Base-by-base conservation (phyloP, 768 basidiomycete genomes). In the Megacollybia marginata region DNA sequence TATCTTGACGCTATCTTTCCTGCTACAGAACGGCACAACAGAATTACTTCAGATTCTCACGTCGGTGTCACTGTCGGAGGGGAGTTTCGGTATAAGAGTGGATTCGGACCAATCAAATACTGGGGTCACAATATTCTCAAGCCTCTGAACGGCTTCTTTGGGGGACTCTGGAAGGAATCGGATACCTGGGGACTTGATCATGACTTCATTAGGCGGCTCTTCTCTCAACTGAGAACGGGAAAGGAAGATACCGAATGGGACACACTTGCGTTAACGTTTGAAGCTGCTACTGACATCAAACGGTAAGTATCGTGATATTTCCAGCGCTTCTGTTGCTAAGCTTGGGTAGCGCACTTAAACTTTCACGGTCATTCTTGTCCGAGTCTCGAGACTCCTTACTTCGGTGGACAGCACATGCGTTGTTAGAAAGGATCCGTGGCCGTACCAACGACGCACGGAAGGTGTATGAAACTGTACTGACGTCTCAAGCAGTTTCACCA, bases 401-500 rank as follows among this genome's bases (percentile, higher is more conserved):
- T 9, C 82, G 78, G 48, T 92, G 90, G 90, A 71, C 71, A n/a
- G 73, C 74, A n/a, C 88, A 91, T 65, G 87, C 84, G 11, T 80
- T 77, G 46, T 71, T 92, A 15, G 85, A 92, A 59, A 73, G 75
- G 32, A 61, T 82, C 42, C 81, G 87, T 9, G 82, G 81, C 10
- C 76, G 77, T 42, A 51, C 68, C 2, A 79, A 81, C 49, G 86
- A 86, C 18, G 87, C 88, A 12, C 75, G 88, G 32, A 92, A 89
- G 58, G 72, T 92, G 3, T 92, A 88, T 63, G 74, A 82, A 55
- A 81, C 82, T 1, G 71, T 86, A 7, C 74, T 88, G 16, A 66
- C 73, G 6, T 68, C 79, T 1, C 66, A 70, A 2, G 64, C 68
- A 20, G 47, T 63, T 6, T 64, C 61, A 10, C 63, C 66, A 32